Evolutionary conservation across 495 filamentous ascomycete species (phyloP).

Genomic region (Aspergillus coremiiformis): DNA sequence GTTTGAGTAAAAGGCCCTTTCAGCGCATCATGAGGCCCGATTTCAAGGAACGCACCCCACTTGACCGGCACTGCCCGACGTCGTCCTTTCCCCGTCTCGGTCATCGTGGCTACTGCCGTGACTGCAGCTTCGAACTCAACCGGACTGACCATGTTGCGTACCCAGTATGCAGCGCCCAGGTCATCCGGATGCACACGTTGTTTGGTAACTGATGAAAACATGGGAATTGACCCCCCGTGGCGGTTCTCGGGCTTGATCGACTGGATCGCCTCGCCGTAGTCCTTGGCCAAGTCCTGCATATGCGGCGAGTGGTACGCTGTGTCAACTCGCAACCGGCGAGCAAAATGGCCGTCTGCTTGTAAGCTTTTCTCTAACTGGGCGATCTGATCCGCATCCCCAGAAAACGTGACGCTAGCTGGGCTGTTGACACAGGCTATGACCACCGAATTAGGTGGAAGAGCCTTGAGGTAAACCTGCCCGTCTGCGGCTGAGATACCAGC

Average conservation of each 20-base stretch:
- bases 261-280: conserved; percentile 10
- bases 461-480: conserved; percentile 16
- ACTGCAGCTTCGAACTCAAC: conserved; percentile 38
- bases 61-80: no score
- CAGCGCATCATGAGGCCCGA: conserved; percentile 54
- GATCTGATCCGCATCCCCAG: conserved; percentile 33
- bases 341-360: conserved; percentile 28
- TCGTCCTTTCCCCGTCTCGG: conserved; percentile 12
- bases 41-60: conserved; percentile 35
- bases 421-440: conserved; percentile 44
- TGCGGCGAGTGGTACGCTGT: conserved; percentile 51
- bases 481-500: conserved; percentile 17
- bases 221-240: conserved; percentile 9
- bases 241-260: conserved; percentile 14
- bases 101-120: conserved; percentile 8
- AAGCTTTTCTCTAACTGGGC: conserved; percentile 25
- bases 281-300: conserved; percentile 23
- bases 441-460: conserved; percentile 1
- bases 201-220: conserved; percentile 35
- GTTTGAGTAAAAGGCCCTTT: conserved; percentile 53
- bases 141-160: conserved; percentile 33
- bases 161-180: conserved; percentile 32
- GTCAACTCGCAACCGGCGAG: conserved; percentile 37
- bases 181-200: conserved; percentile 14
- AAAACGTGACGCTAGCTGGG: conserved; percentile 36